Base-by-base conservation (phyloP, 2,329 filamentous ascomycete genomes). In the Cladosporium colombiae region DNA sequence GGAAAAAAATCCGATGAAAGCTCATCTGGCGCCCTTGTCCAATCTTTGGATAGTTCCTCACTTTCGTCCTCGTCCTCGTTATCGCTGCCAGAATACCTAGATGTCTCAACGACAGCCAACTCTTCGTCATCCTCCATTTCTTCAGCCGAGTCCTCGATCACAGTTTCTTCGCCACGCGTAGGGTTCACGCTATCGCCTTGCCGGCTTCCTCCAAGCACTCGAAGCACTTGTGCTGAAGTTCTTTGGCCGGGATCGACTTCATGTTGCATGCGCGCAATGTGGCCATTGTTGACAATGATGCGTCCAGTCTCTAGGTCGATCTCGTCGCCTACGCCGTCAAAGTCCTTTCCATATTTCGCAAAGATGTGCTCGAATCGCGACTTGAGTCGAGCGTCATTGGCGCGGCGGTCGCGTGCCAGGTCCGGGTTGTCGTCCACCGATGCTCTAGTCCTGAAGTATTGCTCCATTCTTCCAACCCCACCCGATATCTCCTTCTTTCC, bases 251-350 rank as follows among this genome's bases (percentile, higher is more conserved):
- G 74, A 79, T 86, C 81, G 69, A 84, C 78, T 75, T 89, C 83
- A 78, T 86, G 77, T 74, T 80, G 73, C 84, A 92, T 87, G 73
- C 86, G 77, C 60, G 85, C 76, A 62, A 97, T 77, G 79, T 98
- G 95, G 0, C 95, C 94, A 81, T 97, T 95, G 77, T 98, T 86
- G 65, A 97, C 88, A n/a, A 96, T 84, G 56, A 98, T 88, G 66
- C 91, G 83, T 63, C 92, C 93, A 0, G 91, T 94, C 59, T 83
- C 82, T 65, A 97, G 82, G 77, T 98, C 92, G 72, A 98, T 93
- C 79, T 97, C 93, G 77, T 98, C 94, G 63, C 90, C 93, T 60
- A 94, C 84, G 5, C 89, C 90, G 1, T 88, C 88, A 73, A 97
- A 97, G 75, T 97, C 91, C 69, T 84, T 88, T 62, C 85, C 88